phyloP scores from a whole-genome alignment of 1,284 basidiomycete species.

The Agroathelia rolfsii region DNA sequence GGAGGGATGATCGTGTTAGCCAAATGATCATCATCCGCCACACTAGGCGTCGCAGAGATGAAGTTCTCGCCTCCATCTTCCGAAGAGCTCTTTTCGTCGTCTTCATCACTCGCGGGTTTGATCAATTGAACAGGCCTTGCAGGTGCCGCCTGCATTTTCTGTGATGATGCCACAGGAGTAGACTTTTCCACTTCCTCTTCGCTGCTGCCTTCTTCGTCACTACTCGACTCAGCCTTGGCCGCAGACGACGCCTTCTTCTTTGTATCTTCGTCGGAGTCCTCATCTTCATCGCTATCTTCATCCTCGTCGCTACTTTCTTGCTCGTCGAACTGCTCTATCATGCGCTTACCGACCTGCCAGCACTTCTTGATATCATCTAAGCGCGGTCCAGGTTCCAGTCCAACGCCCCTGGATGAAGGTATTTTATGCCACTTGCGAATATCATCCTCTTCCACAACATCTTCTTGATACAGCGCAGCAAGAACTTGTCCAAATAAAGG shows the following conservation, averaged over 20 bases:
- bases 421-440: slow-evolving; percentile 61
- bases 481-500: slow-evolving; percentile 68
- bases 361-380: slow-evolving; percentile 54
- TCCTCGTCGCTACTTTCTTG: slow-evolving; percentile 57
- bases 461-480: slow-evolving; percentile 63
- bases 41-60: too few species aligned
- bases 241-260: slow-evolving; percentile 25
- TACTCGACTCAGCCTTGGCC: too few species aligned
- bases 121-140: slow-evolving; percentile 8
- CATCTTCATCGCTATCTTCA: slow-evolving; percentile 28
- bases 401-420: slow-evolving; percentile 40
- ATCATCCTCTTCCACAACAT: slow-evolving; percentile 73
- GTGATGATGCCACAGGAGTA: not conserved
- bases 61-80: slow-evolving; percentile 11
- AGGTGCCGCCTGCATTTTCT: too few species aligned
- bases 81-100: slow-evolving; percentile 9
- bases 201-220: slow-evolving; percentile 8
- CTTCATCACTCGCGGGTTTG: slow-evolving; percentile 16
- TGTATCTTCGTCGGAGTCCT: slow-evolving; percentile 18
- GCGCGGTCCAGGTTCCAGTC: slow-evolving; percentile 26
- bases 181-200: slow-evolving; percentile 14
- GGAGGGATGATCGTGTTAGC: too few species aligned
- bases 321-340: slow-evolving; percentile 71
- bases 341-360: slow-evolving; percentile 59
- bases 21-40: slow-evolving; percentile 12